Conservation (phyloP, 2,329 filamentous ascomycete genomes). For the Diaporthe ilicicola region DNA sequence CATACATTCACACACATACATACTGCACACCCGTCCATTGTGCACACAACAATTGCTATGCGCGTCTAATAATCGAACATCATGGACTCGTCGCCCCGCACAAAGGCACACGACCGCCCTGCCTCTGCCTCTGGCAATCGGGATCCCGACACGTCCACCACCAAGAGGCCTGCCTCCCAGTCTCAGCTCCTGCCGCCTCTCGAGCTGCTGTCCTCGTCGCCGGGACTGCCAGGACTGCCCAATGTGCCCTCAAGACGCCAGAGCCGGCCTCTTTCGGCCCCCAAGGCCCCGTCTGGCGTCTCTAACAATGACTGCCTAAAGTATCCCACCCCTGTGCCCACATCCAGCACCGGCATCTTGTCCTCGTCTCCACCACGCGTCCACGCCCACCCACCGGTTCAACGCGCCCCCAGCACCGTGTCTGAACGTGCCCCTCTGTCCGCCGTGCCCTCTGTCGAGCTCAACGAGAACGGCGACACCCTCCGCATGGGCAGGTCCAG, state of each 20-base stretch:
- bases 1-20: background rate
- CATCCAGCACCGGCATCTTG: constrained; percentile 90
- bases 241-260: constrained; percentile 72
- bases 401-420: constrained; percentile 69
- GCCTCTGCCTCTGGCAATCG: constrained; percentile 22
- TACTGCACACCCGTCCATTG: background rate
- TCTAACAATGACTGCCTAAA: constrained; percentile 60
- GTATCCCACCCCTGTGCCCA: constrained; percentile 94
- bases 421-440: constrained; percentile 86
- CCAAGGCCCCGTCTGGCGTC: constrained; percentile 37
- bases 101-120: constrained; percentile 26
- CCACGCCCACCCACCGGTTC: constrained; percentile 57
- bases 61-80: background rate
- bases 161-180: constrained; percentile 65
- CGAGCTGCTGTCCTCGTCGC: constrained; percentile 81
- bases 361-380: constrained; percentile 81
- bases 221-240: constrained; percentile 65
- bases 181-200: constrained; percentile 79
- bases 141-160: constrained; percentile 35
- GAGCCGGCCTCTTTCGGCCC: constrained; percentile 50
- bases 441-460: constrained; percentile 81
- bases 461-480: constrained; percentile 82
- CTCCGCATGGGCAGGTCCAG: constrained; percentile 92
- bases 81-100: constrained; percentile 33
- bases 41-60: constrained; percentile 24